Base-by-base conservation (phyloP, 2,329 filamentous ascomycete species). In the Neonectria coccinea region DNA sequence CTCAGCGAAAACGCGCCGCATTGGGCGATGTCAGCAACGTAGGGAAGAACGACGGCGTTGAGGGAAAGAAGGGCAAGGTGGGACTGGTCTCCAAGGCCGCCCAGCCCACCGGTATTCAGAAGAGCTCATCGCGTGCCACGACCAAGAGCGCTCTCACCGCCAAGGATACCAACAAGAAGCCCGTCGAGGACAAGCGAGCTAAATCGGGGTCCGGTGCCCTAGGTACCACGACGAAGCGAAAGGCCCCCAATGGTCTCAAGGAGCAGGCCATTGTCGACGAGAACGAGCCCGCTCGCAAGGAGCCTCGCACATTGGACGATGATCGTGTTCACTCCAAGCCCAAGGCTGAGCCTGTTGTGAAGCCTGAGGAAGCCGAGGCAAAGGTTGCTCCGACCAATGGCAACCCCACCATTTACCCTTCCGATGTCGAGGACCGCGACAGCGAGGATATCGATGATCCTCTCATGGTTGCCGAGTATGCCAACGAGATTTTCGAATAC, bases 381-480 rank as follows among this genome's bases (percentile, higher is more conserved):
- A 78, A 78, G 54, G 47, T 47, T 18, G 60, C 72, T 67, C 70
- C 44, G 31, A 44, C 61, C 20, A 63, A 68, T 39, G 63, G 66
- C 42, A 59, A 54, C 11, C 55, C 50, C 7, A 56, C 59, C 27
- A 50, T 58, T 22, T 69, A 70, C 41, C 69, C 70, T 56, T 47
- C 53, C 9, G 76, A 79, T 10, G 67, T 88, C 59, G 84, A 88
- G 73, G 85, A 96, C 73, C 85, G 97, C 31, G 96, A 98, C 76
- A 85, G 84, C 54, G 96, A 98, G 79, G 96, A 99, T 74, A 78
- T 92, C 55, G 93, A 97, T 71, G 96, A 99, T 76, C 97, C 97
- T 27, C 86, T 97, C 73, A 98, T 99, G 96, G 96, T 97, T 69
- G 93, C 96, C 56, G 96, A 98, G 79, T 99, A 99, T 75, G 94